Conservation (phyloP, 1,139 yeast species). For the Hemisphaericaspora xylofermentans region DNA sequence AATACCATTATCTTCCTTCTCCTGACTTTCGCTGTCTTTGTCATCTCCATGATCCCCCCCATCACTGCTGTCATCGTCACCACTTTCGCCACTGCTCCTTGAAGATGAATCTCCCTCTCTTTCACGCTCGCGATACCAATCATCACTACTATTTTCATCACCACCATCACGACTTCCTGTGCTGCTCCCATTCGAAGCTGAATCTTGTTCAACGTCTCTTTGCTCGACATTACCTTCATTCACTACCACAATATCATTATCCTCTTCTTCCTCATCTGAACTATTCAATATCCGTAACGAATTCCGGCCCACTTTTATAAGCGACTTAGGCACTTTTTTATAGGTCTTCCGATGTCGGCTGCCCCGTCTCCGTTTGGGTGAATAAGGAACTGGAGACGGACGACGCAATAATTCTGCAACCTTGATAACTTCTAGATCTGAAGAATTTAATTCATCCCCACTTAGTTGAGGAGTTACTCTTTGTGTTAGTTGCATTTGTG, state of each 20-base stretch:
- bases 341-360: background rate
- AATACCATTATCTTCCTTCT: background rate
- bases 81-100: background rate
- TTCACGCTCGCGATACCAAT: too few relatives aligned
- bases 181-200: too few relatives aligned
- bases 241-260: background rate
- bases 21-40: background rate
- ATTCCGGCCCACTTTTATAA: slow-evolving; percentile 6
- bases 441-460: background rate
- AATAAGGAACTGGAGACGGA: slow-evolving; percentile 1
- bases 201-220: background rate
- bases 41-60: background rate
- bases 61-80: background rate
- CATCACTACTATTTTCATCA: background rate
- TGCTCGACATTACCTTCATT: background rate
- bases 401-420: background rate
- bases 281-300: slow-evolving; percentile 9
- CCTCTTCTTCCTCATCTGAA: slow-evolving; percentile 10
- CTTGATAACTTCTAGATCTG: background rate
- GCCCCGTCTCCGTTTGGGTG: background rate
- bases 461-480: background rate
- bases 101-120: too few relatives aligned
- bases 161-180: background rate
- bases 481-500: background rate
- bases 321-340: background rate